These are phyloP conservation scores for Benincasa hispida DNA, from an alignment of 306 rosid genomes.

Conservation along the genomic window DNA sequence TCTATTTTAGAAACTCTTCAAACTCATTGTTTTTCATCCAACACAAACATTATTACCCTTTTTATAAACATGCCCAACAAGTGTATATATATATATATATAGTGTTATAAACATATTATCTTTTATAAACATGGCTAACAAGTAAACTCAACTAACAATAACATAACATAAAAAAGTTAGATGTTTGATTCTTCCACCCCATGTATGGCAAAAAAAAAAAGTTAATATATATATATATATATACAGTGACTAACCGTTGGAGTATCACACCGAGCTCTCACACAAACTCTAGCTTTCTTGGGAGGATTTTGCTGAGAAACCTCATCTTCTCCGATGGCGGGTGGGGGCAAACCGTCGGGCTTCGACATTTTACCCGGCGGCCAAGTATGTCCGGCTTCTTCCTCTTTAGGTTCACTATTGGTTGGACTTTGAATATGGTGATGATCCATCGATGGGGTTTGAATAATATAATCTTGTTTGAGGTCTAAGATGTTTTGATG, in stretches of 20 bases:
- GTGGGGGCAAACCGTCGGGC: conserved; percentile 12
- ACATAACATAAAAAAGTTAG: no score
- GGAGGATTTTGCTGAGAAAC: conserved; percentile 42
- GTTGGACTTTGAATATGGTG: conserved; percentile 22
- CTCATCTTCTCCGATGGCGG: conserved; percentile 40
- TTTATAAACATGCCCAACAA: no score
- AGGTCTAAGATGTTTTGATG: background rate
- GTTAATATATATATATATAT: no score
- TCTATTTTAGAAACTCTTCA: no score
- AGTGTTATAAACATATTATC: no score
- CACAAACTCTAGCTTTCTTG: conserved; percentile 82
- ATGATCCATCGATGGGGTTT: conserved; percentile 6
- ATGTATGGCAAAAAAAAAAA: no score
- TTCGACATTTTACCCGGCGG: conserved; percentile 29
- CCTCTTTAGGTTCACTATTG: conserved; percentile 38
- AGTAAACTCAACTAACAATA: no score
- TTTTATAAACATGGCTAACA: no score
- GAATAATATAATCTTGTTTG: conserved; percentile 19
- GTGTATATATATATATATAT: no score
- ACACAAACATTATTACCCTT: no score
- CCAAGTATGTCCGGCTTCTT: conserved; percentile 43
- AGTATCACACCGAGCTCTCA: conserved; percentile 74
- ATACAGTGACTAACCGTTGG: conserved; percentile 42
- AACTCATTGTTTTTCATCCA: no score
- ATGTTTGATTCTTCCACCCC: no score